phyloP scores from a whole-genome alignment of 805 yeast species.

The Metahyphopichia silvanorum region DNA sequence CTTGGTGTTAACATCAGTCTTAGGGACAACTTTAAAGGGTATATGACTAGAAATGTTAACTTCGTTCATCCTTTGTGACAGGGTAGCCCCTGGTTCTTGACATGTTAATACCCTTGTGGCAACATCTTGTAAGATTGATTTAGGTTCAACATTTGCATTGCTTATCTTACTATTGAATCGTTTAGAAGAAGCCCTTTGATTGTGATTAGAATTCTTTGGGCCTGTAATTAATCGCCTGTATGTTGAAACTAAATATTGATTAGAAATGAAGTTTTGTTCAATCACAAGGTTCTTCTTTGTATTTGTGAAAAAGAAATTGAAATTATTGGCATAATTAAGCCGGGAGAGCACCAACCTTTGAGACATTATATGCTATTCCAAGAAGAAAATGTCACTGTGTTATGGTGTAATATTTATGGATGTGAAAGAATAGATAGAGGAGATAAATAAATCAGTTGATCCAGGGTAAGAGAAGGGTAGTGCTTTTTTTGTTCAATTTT shows the following conservation, averaged over 20 bases:
- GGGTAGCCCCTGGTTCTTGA: slow-evolving; percentile 32
- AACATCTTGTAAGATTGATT: slow-evolving; percentile 30
- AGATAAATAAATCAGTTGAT: too few relatives aligned
- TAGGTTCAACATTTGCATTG: slow-evolving; percentile 1
- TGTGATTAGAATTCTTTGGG: slow-evolving; percentile 7
- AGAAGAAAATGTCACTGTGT: neutral
- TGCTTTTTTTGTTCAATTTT: too few relatives aligned
- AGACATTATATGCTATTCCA: neutral
- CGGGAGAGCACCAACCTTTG: slow-evolving; percentile 11
- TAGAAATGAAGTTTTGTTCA: slow-evolving; percentile 33
- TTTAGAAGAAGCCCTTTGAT: neutral
- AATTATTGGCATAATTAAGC: slow-evolving; percentile 21
- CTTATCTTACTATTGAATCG: neutral
- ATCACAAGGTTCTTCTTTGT: slow-evolving; percentile 24
- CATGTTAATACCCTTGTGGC: slow-evolving; percentile 45
- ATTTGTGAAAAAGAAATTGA: slow-evolving; percentile 37
- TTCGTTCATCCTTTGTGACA: slow-evolving; percentile 14
- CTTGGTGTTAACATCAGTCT: slow-evolving; percentile 9
- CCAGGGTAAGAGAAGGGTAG: too few relatives aligned
- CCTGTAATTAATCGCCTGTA: slow-evolving; percentile 6
- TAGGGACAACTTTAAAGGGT: slow-evolving; percentile 59
- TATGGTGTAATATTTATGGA: too few relatives aligned
- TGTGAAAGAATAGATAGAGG: too few relatives aligned
- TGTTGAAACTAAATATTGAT: slow-evolving; percentile 18
- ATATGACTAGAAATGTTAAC: slow-evolving; percentile 22